Base-by-base conservation (phyloP, 768 basidiomycete genomes). In the Daedaleopsis nitida region DNA sequence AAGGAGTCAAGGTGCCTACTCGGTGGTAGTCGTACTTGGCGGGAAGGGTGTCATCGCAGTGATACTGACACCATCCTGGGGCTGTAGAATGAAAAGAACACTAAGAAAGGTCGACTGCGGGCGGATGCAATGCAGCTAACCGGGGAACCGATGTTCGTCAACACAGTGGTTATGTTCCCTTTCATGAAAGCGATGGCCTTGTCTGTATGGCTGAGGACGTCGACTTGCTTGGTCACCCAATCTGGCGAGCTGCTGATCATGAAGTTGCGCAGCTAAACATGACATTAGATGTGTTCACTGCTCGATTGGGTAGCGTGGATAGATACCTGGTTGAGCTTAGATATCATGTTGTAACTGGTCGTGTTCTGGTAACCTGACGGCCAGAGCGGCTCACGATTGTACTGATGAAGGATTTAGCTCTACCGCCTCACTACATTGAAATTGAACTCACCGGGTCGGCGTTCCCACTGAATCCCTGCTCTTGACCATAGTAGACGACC, bases 401-500 rank as follows among this genome's bases (percentile, higher is more conserved):
- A 81, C 87, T 89, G 51, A 13, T n/a, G n/a, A 58, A 16, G 43
- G 38, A 38, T 16, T 42, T 3, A 42, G 50, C 32, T 10, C 10
- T 19, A 24, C 16, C 5, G 23, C n/a, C 3, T 13, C 47, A 39
- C 39, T n/a, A 23, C 7, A 10, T 37, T 35, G 11, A 65, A 52
- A 48, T 54, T 51, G 57, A 39, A 51, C 81, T 66, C 71, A 89
- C 87, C 38, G 91, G 91, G 67, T 92, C 90, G 9, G 71, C 74
- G 67, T 74, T 75, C 37, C 91, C 91, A 57, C 74, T 76, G 71
- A 89, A 87, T 43, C 79, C 75, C 70, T 92, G 91, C 67, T 92
- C 91, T 73, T 90, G 89, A 1, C 91, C 91, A 62, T 91, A 90
- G 71, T 92, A 93, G 12, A 91, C 82, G 60, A 92, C 85, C 0